Percentiles rank a stretch among this genome's conserved stretches.
Conservation (phyloP, 495 filamentous ascomycete genomes). For the Aspergillus bertholletiae region DNA sequence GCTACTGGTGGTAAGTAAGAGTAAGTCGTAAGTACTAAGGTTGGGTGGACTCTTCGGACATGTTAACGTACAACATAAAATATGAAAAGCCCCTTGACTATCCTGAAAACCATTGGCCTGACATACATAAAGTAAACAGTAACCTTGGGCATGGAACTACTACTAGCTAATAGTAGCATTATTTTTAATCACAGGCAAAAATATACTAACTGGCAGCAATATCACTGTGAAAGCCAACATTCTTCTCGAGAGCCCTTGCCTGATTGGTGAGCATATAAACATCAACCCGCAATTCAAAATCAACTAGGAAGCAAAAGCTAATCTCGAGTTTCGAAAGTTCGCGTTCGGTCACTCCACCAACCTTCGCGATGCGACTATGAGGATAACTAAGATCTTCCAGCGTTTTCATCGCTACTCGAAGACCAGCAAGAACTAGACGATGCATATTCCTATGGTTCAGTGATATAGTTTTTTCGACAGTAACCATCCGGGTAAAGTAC, state of each 20-base stretch:
- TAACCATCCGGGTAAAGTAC: constrained; percentile 81
- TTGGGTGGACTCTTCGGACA: too few relatives aligned
- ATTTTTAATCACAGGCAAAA: too few relatives aligned
- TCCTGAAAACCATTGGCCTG: too few relatives aligned
- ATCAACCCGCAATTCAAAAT: constrained; percentile 76
- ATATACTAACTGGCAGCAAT: neutral
- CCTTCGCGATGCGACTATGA: constrained; percentile 77
- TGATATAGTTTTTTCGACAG: constrained; percentile 67
- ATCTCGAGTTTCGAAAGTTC: constrained; percentile 85
- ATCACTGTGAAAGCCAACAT: neutral
- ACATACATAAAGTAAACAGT: too few relatives aligned
- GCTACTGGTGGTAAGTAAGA: too few relatives aligned
- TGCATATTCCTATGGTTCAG: constrained; percentile 83
- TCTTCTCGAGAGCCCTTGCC: constrained; percentile 20
- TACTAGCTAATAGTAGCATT: too few relatives aligned
- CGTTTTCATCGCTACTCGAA: constrained; percentile 88
- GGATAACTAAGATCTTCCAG: constrained; percentile 85
- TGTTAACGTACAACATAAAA: too few relatives aligned
- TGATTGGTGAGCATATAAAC: constrained; percentile 55
- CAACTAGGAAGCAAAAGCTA: constrained; percentile 80
- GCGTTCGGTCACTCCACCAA: constrained; percentile 78
- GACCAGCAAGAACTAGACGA: constrained; percentile 76
- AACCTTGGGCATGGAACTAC: too few relatives aligned
- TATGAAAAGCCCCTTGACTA: too few relatives aligned
- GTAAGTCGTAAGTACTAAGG: too few relatives aligned